Evolutionary conservation across 1,284 basidiomycete species (phyloP).

Genomic region (Ceratobasidium sp.): DNA sequence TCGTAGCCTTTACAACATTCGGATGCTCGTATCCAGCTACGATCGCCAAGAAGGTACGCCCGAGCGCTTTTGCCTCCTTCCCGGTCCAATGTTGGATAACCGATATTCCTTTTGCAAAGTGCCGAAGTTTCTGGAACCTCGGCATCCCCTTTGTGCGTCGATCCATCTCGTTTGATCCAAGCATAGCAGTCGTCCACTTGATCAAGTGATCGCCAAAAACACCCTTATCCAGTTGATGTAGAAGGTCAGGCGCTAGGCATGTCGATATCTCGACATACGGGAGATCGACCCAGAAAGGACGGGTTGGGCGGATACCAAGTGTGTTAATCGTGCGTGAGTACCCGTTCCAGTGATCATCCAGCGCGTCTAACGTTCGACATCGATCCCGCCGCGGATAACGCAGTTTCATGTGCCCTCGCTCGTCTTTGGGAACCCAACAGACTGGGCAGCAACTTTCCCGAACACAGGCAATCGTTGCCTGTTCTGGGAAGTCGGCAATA

Average conservation of each 20-base stretch:
- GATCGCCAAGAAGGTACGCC: not conserved
- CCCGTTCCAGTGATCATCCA: not conserved
- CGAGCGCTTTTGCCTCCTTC: not conserved
- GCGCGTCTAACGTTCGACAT: not conserved
- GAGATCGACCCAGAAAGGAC: too few species aligned
- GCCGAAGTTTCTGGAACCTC: not conserved
- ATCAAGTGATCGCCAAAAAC: constrained; percentile 27
- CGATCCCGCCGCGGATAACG: not conserved
- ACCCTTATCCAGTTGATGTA: constrained; percentile 38
- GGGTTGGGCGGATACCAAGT: not conserved
- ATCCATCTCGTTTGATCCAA: constrained; percentile 33
- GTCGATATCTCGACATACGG: constrained; percentile 22
- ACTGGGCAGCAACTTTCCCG: too few species aligned
- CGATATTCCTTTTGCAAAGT: not conserved
- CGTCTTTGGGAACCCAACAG: constrained; percentile 12
- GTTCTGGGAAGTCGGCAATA: too few species aligned
- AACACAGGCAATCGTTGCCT: too few species aligned
- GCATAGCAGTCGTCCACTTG: constrained; percentile 1
- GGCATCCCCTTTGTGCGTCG: too few species aligned
- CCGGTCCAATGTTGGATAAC: not conserved
- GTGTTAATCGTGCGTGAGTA: not conserved
- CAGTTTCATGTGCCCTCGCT: not conserved
- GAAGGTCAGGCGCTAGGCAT: constrained; percentile 33
- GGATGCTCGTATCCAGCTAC: not conserved
- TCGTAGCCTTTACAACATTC: not conserved